These are phyloP conservation scores for Suillus occidentalis DNA, from an alignment of 768 basidiomycete species.

Conservation along the genomic window DNA sequence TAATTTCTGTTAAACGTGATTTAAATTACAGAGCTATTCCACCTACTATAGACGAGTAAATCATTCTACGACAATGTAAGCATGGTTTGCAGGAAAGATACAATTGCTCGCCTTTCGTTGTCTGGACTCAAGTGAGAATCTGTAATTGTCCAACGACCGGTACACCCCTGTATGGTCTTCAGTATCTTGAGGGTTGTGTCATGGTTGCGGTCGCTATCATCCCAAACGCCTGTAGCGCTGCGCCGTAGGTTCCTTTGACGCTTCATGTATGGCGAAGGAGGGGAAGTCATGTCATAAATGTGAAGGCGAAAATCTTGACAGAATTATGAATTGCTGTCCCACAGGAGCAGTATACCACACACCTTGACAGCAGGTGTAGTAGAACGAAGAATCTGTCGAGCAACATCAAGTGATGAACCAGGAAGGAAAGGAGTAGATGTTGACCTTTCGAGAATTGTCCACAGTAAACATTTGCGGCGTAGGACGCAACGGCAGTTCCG, in stretches of 20 bases:
- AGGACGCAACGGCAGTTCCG: slow-evolving; percentile 77
- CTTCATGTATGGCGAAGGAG: slow-evolving; percentile 31
- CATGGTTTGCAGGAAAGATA: slow-evolving; percentile 3
- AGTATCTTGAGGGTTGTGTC: slow-evolving; percentile 47
- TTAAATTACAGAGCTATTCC: slow-evolving; percentile 3
- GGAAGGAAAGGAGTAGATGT: not conserved
- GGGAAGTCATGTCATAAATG: slow-evolving; percentile 76
- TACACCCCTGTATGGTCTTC: slow-evolving; percentile 72
- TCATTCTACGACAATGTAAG: slow-evolving; percentile 55
- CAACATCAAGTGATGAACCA: slow-evolving; percentile 10
- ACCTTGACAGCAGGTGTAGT: slow-evolving; percentile 91
- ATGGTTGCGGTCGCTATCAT: slow-evolving; percentile 41
- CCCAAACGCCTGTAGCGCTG: slow-evolving; percentile 18
- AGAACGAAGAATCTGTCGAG: slow-evolving; percentile 77
- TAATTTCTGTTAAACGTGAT: slow-evolving; percentile 30
- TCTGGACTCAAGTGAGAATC: slow-evolving; percentile 90
- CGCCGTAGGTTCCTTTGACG: slow-evolving; percentile 13
- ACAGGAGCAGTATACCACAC: slow-evolving; percentile 7
- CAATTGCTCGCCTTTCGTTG: slow-evolving; percentile 66
- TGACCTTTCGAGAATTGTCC: slow-evolving; percentile 81
- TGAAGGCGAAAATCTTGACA: slow-evolving; percentile 83
- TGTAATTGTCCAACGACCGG: slow-evolving; percentile 91
- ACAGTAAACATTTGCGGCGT: slow-evolving; percentile 74
- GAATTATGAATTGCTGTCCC: slow-evolving; percentile 4
- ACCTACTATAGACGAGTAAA: slow-evolving; percentile 87